Evolutionary conservation across 306 rosid species (phyloP), one percentile per base, ranked within the genome.

Genomic region (Carpinus viminea): DNA sequence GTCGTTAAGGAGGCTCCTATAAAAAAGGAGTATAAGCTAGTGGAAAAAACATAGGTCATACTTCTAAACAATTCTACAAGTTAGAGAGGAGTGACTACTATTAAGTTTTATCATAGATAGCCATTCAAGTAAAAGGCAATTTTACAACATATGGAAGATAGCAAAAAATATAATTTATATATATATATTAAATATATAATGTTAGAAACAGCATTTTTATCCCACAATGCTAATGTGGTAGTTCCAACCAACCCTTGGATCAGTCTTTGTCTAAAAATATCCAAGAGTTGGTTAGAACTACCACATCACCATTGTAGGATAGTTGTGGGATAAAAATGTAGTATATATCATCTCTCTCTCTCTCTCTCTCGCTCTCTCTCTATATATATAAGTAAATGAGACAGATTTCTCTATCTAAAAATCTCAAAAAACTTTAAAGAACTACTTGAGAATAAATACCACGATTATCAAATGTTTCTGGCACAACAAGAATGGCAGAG

Each of bases 401-500:
- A 38, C 6, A 47, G 28, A 51, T 75, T 57, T 72, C 18, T 52
- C 61, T 47, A 68, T 6, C 70, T n/a, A 68, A 55, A 8, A 3
- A 54, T 6, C 53, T 16, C 26, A 31, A 4, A 8, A 8, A 34
- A 34, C 24, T 31, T 7, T 7, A 76, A 74, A 61, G 54, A 76
- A 84, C 57, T 68, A 20, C 26, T 26, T 41, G 68, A 34, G 74
- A 41, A 52, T 78, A 76, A 53, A 72, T 90, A 95, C 98, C 98
- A 7, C 93, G 97, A 81, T 82, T 89, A 80, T 92, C 98, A 90
- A 88, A 92, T 90, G 98, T 86, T 75, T 95, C 98, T 50, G 98
- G 96, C 82, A 92, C 73, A 75, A 92, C 96, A 54, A 95, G 91
- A 80, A 95, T 69, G 64, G 92, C 98, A 78, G 98, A 84, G 76